phyloP scores from a whole-genome alignment of 148 eudicot species.

The Oxyria digyna region DNA sequence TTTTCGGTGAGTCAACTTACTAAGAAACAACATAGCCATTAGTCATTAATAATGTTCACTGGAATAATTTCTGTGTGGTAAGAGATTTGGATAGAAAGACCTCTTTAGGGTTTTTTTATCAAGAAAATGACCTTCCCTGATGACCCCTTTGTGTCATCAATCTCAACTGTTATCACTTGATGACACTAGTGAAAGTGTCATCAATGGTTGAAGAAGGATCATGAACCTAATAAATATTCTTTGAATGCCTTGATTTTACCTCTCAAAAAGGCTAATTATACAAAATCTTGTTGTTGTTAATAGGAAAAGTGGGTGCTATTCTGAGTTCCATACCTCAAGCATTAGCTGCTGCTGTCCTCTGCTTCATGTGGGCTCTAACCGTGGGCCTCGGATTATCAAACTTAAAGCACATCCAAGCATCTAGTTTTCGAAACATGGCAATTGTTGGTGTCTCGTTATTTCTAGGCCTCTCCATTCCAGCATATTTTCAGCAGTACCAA shows the following conservation, averaged over 20 bases:
- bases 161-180: too few relatives aligned
- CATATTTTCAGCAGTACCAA: slow-evolving; percentile 75
- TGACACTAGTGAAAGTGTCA: too few relatives aligned
- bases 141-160: too few relatives aligned
- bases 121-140: too few relatives aligned
- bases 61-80: too few relatives aligned
- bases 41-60: neutral
- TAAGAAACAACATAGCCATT: neutral
- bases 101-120: too few relatives aligned
- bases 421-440: slow-evolving; percentile 67
- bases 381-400: slow-evolving; percentile 73
- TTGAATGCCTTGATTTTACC: too few relatives aligned
- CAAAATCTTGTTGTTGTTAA: slow-evolving; percentile 6
- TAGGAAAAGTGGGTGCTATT: slow-evolving; percentile 91
- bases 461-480: slow-evolving; percentile 80
- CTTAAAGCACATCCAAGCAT: slow-evolving; percentile 58
- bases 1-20: slow-evolving; percentile 36
- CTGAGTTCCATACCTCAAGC: slow-evolving; percentile 90
- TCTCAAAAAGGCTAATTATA: too few relatives aligned
- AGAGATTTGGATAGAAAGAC: too few relatives aligned
- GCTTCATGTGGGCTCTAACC: slow-evolving; percentile 79
- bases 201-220: too few relatives aligned
- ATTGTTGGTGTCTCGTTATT: slow-evolving; percentile 86
- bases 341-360: slow-evolving; percentile 72
- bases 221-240: too few relatives aligned